phyloP scores from a whole-genome alignment of 768 basidiomycete genomes.

The Boletus coccyginus region DNA sequence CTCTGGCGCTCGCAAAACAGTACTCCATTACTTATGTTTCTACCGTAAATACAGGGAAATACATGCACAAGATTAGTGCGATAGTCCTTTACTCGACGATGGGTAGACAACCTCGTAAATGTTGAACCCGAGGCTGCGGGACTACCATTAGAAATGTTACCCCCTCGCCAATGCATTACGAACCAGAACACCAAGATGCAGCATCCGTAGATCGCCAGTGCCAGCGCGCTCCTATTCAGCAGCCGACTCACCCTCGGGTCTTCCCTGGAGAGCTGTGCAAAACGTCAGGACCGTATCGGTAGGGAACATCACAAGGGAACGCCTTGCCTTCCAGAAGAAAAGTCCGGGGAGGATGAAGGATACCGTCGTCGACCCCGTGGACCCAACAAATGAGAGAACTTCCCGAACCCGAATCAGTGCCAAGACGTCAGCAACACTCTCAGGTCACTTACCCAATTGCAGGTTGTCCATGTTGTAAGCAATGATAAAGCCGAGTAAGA shows the following conservation, averaged over 20 bases:
- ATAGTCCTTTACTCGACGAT: slow-evolving; percentile 1
- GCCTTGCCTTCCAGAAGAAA: slow-evolving; percentile 85
- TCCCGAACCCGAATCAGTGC: slow-evolving; percentile 16
- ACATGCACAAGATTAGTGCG: not conserved
- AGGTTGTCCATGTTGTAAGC: slow-evolving; percentile 80
- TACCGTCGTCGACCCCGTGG: slow-evolving; percentile 95
- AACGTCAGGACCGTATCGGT: slow-evolving; percentile 2
- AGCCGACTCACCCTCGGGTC: slow-evolving; percentile 52
- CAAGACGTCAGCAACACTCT: not conserved
- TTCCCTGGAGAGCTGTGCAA: slow-evolving; percentile 60
- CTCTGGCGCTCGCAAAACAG: not conserved
- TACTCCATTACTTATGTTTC: not conserved
- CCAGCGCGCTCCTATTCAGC: slow-evolving; percentile 62
- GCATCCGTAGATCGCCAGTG: slow-evolving; percentile 69
- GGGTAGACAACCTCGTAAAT: slow-evolving; percentile 61
- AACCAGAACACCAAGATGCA: slow-evolving; percentile 88
- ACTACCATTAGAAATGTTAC: slow-evolving; percentile 3
- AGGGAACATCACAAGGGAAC: slow-evolving; percentile 8
- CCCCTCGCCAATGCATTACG: slow-evolving; percentile 28
- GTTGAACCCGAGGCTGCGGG: slow-evolving; percentile 69
- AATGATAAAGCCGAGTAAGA: slow-evolving; percentile 62
- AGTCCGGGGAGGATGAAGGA: slow-evolving; percentile 94
- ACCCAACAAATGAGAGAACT: slow-evolving; percentile 96
- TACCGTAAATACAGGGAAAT: slow-evolving; percentile 1
- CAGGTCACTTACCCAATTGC: slow-evolving; percentile 57